Percentiles rank a stretch among this genome's conserved stretches.
Evolutionary conservation across 441 rosid genomes (phyloP).

Genomic region (Pelargonium australe): DNA sequence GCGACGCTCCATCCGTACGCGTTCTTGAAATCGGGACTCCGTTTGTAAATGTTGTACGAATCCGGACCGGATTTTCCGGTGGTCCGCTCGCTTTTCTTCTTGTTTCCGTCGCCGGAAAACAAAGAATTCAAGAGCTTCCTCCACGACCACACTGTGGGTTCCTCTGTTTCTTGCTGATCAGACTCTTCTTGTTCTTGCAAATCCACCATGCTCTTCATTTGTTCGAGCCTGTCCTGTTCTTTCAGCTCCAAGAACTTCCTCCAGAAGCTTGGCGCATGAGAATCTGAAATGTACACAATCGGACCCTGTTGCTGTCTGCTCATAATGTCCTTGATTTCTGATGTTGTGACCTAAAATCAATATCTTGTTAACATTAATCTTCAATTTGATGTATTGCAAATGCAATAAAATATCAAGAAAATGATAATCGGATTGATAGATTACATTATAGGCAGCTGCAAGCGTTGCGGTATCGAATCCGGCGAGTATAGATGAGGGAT

Average conservation of each 20-base stretch:
- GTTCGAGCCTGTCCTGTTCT: constrained; percentile 42
- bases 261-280: constrained; percentile 47
- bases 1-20: constrained; percentile 72
- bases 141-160: constrained; percentile 45
- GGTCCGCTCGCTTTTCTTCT: constrained; percentile 14
- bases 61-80: constrained; percentile 32
- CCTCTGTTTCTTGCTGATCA: constrained; percentile 20
- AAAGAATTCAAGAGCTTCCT: constrained; percentile 35
- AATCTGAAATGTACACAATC: constrained; percentile 40
- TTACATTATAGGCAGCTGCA: constrained; percentile 67
- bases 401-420: no score
- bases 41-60: constrained; percentile 52
- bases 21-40: constrained; percentile 46
- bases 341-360: constrained; percentile 36
- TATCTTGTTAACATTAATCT: neutral
- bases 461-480: constrained; percentile 64
- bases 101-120: constrained; percentile 16
- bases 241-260: constrained; percentile 40
- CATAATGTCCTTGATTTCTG: constrained; percentile 38
- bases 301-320: constrained; percentile 43
- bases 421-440: neutral
- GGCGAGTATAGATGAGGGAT: constrained; percentile 51
- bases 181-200: constrained; percentile 21
- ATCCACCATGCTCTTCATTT: constrained; percentile 41
- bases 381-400: no score